phyloP scores from a whole-genome alignment of 768 basidiomycete species.

The Saitozyma podzolica region DNA sequence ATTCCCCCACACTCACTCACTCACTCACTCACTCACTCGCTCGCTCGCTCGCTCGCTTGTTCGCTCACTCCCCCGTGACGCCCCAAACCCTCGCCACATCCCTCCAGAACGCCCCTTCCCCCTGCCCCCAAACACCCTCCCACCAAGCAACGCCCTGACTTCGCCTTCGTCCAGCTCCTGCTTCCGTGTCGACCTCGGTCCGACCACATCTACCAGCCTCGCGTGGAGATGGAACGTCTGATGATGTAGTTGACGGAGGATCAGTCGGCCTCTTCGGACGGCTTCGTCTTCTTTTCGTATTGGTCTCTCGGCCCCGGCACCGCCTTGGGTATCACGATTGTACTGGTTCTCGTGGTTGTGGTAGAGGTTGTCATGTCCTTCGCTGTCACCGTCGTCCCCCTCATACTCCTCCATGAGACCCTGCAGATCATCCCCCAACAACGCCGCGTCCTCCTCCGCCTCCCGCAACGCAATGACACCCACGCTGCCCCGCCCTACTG shows the following conservation, averaged over 20 bases:
- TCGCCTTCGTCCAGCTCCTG: constrained; percentile 20
- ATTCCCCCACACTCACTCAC: constrained; percentile 3
- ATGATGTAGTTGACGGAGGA: constrained; percentile 36
- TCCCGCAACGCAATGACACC: constrained; percentile 28
- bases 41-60: too few species aligned
- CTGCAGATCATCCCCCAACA: constrained; percentile 6
- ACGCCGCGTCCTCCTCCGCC: constrained; percentile 34
- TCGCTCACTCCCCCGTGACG: constrained; percentile 9
- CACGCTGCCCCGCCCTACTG: constrained; percentile 33
- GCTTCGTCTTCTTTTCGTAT: constrained; percentile 27
- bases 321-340: constrained; percentile 2
- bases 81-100: constrained; percentile 27
- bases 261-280: constrained; percentile 25
- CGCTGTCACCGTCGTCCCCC: constrained; percentile 1
- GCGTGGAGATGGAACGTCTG: constrained; percentile 35
- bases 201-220: constrained; percentile 8
- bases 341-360: too few species aligned
- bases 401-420: neutral
- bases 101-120: constrained; percentile 27
- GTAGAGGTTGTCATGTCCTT: neutral
- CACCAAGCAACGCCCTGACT: constrained; percentile 24
- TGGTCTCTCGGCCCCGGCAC: constrained; percentile 7
- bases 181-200: neutral
- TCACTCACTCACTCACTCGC: neutral
- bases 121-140: constrained; percentile 14